Evolutionary conservation across 2,329 filamentous ascomycete species (phyloP), one percentile per base, ranked within the genome.

Genomic region (Penicillium sp.): DNA sequence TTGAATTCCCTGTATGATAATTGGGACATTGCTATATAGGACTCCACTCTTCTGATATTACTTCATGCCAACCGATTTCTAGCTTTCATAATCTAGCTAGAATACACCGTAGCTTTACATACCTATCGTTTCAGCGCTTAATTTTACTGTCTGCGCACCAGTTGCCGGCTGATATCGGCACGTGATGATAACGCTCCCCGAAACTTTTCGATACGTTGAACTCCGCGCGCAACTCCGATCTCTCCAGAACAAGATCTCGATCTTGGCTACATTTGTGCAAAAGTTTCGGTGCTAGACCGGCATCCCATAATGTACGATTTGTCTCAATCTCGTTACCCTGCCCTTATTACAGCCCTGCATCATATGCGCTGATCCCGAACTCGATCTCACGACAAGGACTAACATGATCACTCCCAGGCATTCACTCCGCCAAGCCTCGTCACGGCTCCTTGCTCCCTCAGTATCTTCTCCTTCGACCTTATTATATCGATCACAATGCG

Each of bases 381-480:
- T 42, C 33, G 11, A 51, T 43, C 10, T 14, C 27, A 53, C 29
- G 13, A n/a, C 33, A 31, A 51, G n/a, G 11, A 26, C 53, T 59
- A 47, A 59, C 45, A 33, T 45, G 39, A 43, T 13, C 11, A 48
- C 42, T 31, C 14, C 29, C 62, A 87, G 84, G 85, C 82, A 80
- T 75, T 77, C 78, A 62, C 75, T 88, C 64, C 83, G 85, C 60
- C 83, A 83, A 67, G 77, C 81, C 63, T 83, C 84, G 64, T 76
- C 80, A 68, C 82, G 84, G 68, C 80, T 84, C 49, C 67, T 85
- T 57, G 75, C 79, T 25, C 75, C 80, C 33, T 76, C 80, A 33
- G 66, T 23, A 5, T 42, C 55, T 29, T 42, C 16, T 54, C 74
- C n/a, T 19, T 39, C 59, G 46, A 69, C 74, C 48, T 70, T 75